Base-by-base conservation (phyloP, 2,329 filamentous ascomycete species). In the Elsinoe batatas region DNA sequence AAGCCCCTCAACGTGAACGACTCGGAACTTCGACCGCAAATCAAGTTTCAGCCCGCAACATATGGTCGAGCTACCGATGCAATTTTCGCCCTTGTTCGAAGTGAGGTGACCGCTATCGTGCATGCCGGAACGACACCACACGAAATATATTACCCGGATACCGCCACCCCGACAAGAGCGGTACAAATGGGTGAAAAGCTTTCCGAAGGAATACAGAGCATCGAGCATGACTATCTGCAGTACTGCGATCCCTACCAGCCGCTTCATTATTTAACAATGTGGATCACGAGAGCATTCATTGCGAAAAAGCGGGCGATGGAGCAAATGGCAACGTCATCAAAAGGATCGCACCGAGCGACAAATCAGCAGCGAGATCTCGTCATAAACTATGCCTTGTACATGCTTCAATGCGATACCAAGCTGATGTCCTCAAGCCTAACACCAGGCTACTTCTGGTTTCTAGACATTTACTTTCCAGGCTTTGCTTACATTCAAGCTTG, bases 271-370 rank as follows among this genome's bases (percentile, higher is more conserved):
- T 72, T 77, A 65, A 74, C 75, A 0, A 68, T 75, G 8, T 78
- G 74, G 74, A 68, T 61, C 44, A 64, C 69, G 6, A 68, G 78
- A 12, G 66, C 61, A 0, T 67, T 71, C 4, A 56, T 84, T 3
- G 74, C 79, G 0, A 80, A 75, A 61, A 66, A 59, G 44, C 73
- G 70, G 1, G 71, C 85, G 0, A 57, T 82, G 49, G 74, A 80
- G 49, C 68, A 77, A 56, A 75, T 77, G 56, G 68, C 70, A 0
- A 66, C 46, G 44, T 59, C 60, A 1, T 37, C 56, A 1, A 56
- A 59, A 3, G 40, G 58, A 2, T 57, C 58, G 1, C 53, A 54
- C 3, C 56, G 61, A 11, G 63, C 61, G 40, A 61, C 63, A 0
- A 61, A 64, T 0, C 47, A 56, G 8, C 58, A 68, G 26, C 65